These are phyloP conservation scores for Fusarium continuum DNA, from an alignment of 2,329 filamentous ascomycete genomes.

Conservation along the genomic window DNA sequence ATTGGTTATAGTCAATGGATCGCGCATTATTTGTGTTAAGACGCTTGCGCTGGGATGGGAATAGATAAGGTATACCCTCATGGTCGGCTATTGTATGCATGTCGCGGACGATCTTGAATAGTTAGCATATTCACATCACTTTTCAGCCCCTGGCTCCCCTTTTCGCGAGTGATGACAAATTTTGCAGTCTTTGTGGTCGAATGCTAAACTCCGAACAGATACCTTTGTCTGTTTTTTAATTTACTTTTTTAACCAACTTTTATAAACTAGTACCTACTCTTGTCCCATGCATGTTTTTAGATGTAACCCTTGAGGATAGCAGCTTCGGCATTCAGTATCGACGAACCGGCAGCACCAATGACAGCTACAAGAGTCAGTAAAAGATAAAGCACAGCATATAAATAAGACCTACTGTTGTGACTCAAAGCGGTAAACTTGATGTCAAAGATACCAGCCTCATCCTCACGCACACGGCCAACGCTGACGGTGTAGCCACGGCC, in stretches of 20 bases:
- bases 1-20: constrained; percentile 20
- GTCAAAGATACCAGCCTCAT: constrained; percentile 90
- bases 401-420: constrained; percentile 70
- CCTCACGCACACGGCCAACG: constrained; percentile 86
- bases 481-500: constrained; percentile 89
- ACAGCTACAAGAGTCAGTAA: constrained; percentile 64
- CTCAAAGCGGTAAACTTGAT: constrained; percentile 94
- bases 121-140: constrained; percentile 8
- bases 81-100: constrained; percentile 18
- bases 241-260: constrained; percentile 7
- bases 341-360: constrained; percentile 94
- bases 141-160: not conserved
- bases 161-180: not conserved
- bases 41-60: constrained; percentile 16
- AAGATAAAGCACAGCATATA: not conserved
- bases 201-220: constrained; percentile 1
- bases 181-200: not conserved
- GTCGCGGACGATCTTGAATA: constrained; percentile 23
- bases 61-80: constrained; percentile 37
- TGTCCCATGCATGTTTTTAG: constrained; percentile 49
- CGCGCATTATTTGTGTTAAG: constrained; percentile 6
- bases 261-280: not conserved
- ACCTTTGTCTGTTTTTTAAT: constrained; percentile 4
- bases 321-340: constrained; percentile 93
- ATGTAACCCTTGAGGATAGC: constrained; percentile 89